Base-by-base conservation (phyloP, 345 rosid genomes). In the Xanthoceras sorbifolium region DNA sequence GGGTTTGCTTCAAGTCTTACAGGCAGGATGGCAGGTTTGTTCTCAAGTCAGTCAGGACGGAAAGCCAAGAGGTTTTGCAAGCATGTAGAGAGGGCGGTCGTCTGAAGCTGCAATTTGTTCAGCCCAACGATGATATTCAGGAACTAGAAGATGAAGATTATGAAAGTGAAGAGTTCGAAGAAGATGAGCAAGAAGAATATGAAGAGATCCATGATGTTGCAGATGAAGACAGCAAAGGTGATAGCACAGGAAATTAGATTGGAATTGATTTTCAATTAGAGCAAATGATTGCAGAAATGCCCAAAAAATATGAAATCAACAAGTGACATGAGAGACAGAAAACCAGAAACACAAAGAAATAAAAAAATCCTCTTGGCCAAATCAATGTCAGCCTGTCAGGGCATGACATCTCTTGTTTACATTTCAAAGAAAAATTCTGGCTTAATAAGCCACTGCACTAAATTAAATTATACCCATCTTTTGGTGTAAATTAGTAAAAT, bases 21-120 rank as follows among this genome's bases (percentile, higher is more conserved):
- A 78, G 97, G 79, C 83, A 90, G 18, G 92, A 90, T 55, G 98
- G 98, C 9, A 86, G 99, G 78, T 86, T 93, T 75, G 93, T 95
- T 31, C 89, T 93, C 40, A 92, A 87, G 79, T 92, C 92, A 86
- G 86, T 93, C 22, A 90, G 82, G 74, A 84, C 90, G 59, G 97
- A 97, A 1, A 86, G 85, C 64, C 89, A 89, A 80, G 97, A 95
- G 80, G 63, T 92, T 75, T 83, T 95, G 75, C 91, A 81, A 62
- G 96, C 98, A 2, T 84, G 85, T 15, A 90, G 99, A 68, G 91
- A 93, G 83, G 91, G 89, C 61, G 98, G 99, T 57, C 77, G 99
- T 23, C 80, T 95, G 70, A 89, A 74, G 84, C 85, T 95, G 80
- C 88, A 93, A 62, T 78, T 95, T 76, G 83, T 91, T 60, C 97